Conservation (phyloP, 192 early-diverging fungal genomes). For the Backusella westeae region DNA sequence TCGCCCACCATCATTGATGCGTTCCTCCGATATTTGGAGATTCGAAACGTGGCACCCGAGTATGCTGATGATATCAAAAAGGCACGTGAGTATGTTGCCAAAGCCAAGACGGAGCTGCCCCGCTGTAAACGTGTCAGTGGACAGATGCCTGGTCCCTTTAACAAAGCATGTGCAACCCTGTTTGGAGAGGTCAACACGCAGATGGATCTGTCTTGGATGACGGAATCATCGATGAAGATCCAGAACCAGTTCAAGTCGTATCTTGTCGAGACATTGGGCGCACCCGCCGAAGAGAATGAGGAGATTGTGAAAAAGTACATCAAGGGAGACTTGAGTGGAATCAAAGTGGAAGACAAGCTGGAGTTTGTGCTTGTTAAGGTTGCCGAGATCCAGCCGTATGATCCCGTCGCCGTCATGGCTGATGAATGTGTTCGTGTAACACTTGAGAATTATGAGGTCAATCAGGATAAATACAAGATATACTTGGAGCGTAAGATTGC, state of each 20-base stretch:
- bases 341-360: not conserved
- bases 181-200: conserved; percentile 41
- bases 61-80: conserved; percentile 44
- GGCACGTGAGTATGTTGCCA: conserved; percentile 40
- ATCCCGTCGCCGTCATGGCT: not conserved
- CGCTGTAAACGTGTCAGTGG: conserved; percentile 41
- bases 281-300: not conserved
- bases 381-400: not conserved
- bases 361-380: conserved; percentile 9
- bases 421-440: conserved; percentile 7
- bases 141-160: conserved; percentile 43
- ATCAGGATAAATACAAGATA: conserved; percentile 5
- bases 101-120: conserved; percentile 48
- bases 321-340: not conserved
- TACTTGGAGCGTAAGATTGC: conserved; percentile 26
- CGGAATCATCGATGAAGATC: not conserved
- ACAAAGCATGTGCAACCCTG: conserved; percentile 47
- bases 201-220: conserved; percentile 6
- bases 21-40: conserved; percentile 47
- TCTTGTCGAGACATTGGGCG: conserved; percentile 15
- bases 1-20: conserved; percentile 43
- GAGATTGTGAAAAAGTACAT: not conserved
- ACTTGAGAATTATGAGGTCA: not conserved
- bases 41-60: conserved; percentile 50
- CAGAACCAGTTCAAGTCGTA: conserved; percentile 5